Evolutionary conservation across 2,329 filamentous ascomycete genomes (phyloP), one percentile per base, ranked within the genome.

Genomic region (Lojkania enalia): DNA sequence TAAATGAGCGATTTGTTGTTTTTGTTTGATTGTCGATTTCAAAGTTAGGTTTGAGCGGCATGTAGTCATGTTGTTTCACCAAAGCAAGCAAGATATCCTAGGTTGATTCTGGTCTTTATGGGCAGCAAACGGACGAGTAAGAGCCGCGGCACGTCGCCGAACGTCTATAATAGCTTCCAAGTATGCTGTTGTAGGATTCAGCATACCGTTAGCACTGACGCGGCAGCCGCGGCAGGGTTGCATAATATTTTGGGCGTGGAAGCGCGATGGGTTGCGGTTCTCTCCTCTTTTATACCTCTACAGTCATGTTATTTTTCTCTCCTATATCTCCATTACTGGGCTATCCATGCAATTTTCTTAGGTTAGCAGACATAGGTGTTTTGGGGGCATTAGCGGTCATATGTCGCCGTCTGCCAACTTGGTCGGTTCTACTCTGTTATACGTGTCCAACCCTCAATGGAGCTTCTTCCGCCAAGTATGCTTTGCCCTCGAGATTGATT

Each of bases 1-100:
- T 69, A 61, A 49, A 35, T 45, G 42, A 9, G 12, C 14, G 15
- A 20, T 21, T 14, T 13, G 7, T 19, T 21, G 14, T 20, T 15
- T 11, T 33, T 23, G 27, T 40, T 39, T 15, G 19, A 33, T 20
- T 35, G 21, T 20, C 21, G 21, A 27, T 38, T 23, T 21, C 40
- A 21, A 15, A 20, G 16, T 40, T 38, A 43, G 33, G 38, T 52
- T 39, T 33, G 46, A 44, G 49, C 46, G 43, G 18, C n/a, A 29
- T 7, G n/a, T 20, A 42, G 23, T 43, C 20, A 31, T 19, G 32
- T n/a, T 25, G 30, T 16, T 43, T 48, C 31, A 20, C 16, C 15
- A 16, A 30, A 39, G 38, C 42, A 20, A 33, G 33, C 46, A 44
- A 41, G 33, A 49, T 45, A 45, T 49, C 46, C 46, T 38, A n/a